Evolutionary conservation across 352 stramenopile genomes (phyloP).

Genomic region (Globisporangium perplexum): DNA sequence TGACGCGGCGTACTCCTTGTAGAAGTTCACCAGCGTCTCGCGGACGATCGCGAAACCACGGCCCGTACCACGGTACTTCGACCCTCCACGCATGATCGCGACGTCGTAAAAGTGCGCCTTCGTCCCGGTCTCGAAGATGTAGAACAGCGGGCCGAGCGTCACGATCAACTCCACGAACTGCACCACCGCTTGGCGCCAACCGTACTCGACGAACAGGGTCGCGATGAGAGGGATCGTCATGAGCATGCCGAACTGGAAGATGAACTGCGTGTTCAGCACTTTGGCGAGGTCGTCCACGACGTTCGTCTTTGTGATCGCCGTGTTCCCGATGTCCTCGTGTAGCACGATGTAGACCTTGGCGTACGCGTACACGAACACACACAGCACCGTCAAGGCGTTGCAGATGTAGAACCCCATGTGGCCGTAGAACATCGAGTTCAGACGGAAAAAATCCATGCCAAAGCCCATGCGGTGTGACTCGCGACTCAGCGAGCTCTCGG

Average conservation of each 20-base stretch:
- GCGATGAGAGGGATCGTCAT: constrained; percentile 85
- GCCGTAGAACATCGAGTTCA: constrained; percentile 89
- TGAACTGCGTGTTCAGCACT: constrained; percentile 83
- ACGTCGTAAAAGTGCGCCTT: constrained; percentile 86
- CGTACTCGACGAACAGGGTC: constrained; percentile 78
- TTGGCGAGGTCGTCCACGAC: constrained; percentile 68
- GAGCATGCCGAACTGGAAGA: constrained; percentile 88
- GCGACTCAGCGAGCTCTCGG: constrained; percentile 74
- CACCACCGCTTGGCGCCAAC: constrained; percentile 73
- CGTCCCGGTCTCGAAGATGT: constrained; percentile 85
- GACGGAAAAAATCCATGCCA: constrained; percentile 85
- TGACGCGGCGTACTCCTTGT: constrained; percentile 79
- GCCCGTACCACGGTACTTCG: constrained; percentile 81
- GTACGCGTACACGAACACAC: constrained; percentile 80
- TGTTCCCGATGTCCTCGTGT: constrained; percentile 62
- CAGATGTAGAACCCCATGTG: constrained; percentile 89
- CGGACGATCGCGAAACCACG: constrained; percentile 82
- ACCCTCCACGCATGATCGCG: constrained; percentile 81
- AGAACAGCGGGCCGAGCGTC: constrained; percentile 81
- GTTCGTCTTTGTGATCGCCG: constrained; percentile 70
- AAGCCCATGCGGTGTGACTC: constrained; percentile 78
- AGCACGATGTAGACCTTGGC: constrained; percentile 85
- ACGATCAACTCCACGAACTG: constrained; percentile 81
- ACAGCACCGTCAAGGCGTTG: constrained; percentile 74
- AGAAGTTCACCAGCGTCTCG: constrained; percentile 84